phyloP scores from a whole-genome alignment of 2,329 filamentous ascomycete species.

The Anthostomella pinea region DNA sequence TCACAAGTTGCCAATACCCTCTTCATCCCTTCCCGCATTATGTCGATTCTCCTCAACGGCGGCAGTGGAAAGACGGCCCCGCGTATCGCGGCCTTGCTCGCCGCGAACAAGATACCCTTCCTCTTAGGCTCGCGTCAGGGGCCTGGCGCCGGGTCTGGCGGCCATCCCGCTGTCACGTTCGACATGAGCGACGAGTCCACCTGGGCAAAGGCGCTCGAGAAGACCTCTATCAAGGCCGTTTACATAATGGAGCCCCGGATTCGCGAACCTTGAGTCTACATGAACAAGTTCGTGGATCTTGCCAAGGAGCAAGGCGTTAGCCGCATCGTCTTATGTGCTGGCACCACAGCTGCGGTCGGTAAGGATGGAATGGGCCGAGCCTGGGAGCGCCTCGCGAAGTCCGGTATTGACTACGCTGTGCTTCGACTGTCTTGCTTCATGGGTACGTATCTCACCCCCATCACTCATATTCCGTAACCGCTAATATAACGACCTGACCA shows the following conservation, averaged over 20 bases:
- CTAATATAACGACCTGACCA: constrained; percentile 4
- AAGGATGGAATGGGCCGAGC: constrained; percentile 21
- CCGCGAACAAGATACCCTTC: constrained; percentile 13
- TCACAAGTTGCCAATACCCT: no score
- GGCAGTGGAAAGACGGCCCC: constrained; percentile 21
- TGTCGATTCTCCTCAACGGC: constrained; percentile 20
- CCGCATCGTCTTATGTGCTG: constrained; percentile 19
- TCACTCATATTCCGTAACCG: constrained; percentile 1
- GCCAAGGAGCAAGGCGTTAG: constrained; percentile 16
- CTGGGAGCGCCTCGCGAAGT: constrained; percentile 18
- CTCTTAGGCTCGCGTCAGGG: constrained; percentile 16
- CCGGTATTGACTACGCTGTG: constrained; percentile 19
- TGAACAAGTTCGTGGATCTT: constrained; percentile 20
- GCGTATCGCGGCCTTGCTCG: constrained; percentile 16
- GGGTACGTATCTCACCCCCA: constrained; percentile 8
- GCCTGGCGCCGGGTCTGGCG: constrained; percentile 7
- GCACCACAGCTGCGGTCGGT: constrained; percentile 13
- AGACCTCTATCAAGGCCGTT: constrained; percentile 11
- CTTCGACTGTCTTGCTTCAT: constrained; percentile 24
- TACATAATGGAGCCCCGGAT: constrained; percentile 21
- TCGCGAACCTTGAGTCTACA: constrained; percentile 14
- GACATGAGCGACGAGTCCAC: constrained; percentile 17
- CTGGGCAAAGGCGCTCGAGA: constrained; percentile 12
- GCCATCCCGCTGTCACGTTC: constrained; percentile 11
- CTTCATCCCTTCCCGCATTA: no score